A percentile compares a stretch with the other conserved stretches of the same genome.
These are phyloP conservation scores for Trypanosoma rangeli DNA, from an alignment of 208 protist genomes.

Conservation along the genomic window DNA sequence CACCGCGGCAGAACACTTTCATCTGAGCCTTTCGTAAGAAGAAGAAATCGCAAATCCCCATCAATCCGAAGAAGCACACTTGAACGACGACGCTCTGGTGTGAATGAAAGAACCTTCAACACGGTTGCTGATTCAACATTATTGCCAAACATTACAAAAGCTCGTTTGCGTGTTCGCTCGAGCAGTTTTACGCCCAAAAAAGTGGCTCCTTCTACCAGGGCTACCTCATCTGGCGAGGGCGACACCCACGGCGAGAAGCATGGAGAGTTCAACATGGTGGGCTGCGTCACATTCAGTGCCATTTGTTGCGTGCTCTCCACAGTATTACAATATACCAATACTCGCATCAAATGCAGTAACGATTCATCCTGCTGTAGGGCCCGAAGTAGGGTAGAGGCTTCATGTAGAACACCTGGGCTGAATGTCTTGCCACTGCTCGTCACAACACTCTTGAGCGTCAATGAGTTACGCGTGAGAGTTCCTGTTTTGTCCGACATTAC, in stretches of 20 bases:
- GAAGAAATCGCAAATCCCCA: conserved; percentile 32
- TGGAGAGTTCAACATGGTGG: not conserved
- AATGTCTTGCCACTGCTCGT: conserved; percentile 30
- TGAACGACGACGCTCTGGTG: conserved; percentile 81
- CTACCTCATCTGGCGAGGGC: conserved; percentile 92
- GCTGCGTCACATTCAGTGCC: conserved; percentile 1
- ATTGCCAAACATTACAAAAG: conserved; percentile 30
- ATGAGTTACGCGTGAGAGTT: conserved; percentile 92
- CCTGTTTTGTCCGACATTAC: conserved; percentile 94
- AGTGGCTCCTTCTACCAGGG: conserved; percentile 82
- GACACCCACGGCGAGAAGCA: conserved; percentile 56
- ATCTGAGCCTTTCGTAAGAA: conserved; percentile 84
- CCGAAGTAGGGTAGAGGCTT: not conserved
- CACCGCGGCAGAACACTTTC: conserved; percentile 68
- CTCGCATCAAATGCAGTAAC: conserved; percentile 41
- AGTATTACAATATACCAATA: conserved; percentile 72
- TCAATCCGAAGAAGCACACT: conserved; percentile 57
- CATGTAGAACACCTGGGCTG: conserved; percentile 15
- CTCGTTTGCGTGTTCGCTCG: conserved; percentile 39
- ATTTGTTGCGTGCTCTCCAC: conserved; percentile 34
- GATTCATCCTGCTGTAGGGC: not conserved
- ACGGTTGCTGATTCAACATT: conserved; percentile 32
- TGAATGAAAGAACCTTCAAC: conserved; percentile 70
- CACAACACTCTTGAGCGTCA: conserved; percentile 63
- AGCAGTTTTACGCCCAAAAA: conserved; percentile 60